Evolutionary conservation across 1,139 yeast species (phyloP).

Genomic region (Dujonia santamariae): DNA sequence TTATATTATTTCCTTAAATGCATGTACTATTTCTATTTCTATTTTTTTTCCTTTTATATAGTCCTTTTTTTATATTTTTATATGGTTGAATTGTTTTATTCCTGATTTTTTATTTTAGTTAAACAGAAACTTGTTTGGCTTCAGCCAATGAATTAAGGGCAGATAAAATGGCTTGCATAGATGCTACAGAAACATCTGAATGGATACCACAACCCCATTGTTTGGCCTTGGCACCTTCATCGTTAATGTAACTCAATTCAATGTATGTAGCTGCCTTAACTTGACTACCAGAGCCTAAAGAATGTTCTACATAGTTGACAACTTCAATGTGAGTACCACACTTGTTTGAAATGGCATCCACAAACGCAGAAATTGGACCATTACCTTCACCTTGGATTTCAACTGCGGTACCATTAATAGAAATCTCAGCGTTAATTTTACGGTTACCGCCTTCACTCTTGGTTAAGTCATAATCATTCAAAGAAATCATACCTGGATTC

Average conservation of each 20-base stretch:
- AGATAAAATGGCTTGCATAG: conserved; percentile 45
- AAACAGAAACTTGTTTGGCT: conserved; percentile 20
- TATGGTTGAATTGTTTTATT: not conserved
- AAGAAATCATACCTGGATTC: conserved; percentile 18
- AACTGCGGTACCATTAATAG: conserved; percentile 18
- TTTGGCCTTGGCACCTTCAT: conserved; percentile 23
- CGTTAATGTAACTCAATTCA: conserved; percentile 32
- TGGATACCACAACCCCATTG: conserved; percentile 49
- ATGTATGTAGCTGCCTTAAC: conserved; percentile 48
- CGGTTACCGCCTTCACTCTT: conserved; percentile 27
- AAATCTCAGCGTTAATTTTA: conserved; percentile 28
- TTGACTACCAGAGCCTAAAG: conserved; percentile 41
- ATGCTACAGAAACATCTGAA: conserved; percentile 46
- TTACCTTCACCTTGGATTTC: conserved; percentile 38
- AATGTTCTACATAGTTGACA: conserved; percentile 42
- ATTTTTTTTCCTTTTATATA: conserved; percentile 1
- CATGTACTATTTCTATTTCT: too few relatives aligned
- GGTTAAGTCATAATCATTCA: conserved; percentile 35
- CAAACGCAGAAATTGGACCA: conserved; percentile 49
- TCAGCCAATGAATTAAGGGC: conserved; percentile 35
- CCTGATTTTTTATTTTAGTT: too few relatives aligned
- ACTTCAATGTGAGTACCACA: conserved; percentile 39
- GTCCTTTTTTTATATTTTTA: not conserved
- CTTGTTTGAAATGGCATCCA: conserved; percentile 36
- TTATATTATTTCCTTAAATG: too few relatives aligned